phyloP scores from a whole-genome alignment of 805 yeast genomes.

The Zygosaccharomyces gambellarensis region DNA sequence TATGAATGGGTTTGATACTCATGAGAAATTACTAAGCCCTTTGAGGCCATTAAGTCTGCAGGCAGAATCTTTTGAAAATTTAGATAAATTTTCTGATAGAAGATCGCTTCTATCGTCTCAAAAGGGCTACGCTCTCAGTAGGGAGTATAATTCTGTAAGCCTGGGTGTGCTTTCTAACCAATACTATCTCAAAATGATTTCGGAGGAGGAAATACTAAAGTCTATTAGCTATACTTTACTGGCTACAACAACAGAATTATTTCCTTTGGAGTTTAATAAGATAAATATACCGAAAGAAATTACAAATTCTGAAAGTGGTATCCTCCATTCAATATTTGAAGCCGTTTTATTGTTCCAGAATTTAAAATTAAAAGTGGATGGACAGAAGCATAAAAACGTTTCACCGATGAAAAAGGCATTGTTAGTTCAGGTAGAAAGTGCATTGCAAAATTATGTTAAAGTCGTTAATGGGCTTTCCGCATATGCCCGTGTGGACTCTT shows the following conservation, averaged over 20 bases:
- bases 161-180: slow-evolving; percentile 23
- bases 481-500: slow-evolving; percentile 29
- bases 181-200: slow-evolving; percentile 34
- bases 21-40: slow-evolving; percentile 19
- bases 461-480: slow-evolving; percentile 44
- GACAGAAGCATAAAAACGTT: slow-evolving; percentile 21
- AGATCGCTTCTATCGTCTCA: slow-evolving; percentile 35
- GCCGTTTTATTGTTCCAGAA: slow-evolving; percentile 62
- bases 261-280: slow-evolving; percentile 40
- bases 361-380: slow-evolving; percentile 36
- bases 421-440: slow-evolving; percentile 41
- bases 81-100: slow-evolving; percentile 37
- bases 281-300: slow-evolving; percentile 47
- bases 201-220: slow-evolving; percentile 42
- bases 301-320: slow-evolving; percentile 51
- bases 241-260: slow-evolving; percentile 58
- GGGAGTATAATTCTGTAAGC: slow-evolving; percentile 11
- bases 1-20: slow-evolving; percentile 10
- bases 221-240: slow-evolving; percentile 50
- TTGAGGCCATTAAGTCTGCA: slow-evolving; percentile 24
- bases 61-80: slow-evolving; percentile 39
- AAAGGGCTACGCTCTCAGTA: slow-evolving; percentile 11
- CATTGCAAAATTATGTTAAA: slow-evolving; percentile 41
- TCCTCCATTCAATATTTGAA: slow-evolving; percentile 57
- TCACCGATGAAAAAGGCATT: slow-evolving; percentile 64